Evolutionary conservation across 306 rosid species (phyloP).

Genomic region (Oxytropis ochrocephala): DNA sequence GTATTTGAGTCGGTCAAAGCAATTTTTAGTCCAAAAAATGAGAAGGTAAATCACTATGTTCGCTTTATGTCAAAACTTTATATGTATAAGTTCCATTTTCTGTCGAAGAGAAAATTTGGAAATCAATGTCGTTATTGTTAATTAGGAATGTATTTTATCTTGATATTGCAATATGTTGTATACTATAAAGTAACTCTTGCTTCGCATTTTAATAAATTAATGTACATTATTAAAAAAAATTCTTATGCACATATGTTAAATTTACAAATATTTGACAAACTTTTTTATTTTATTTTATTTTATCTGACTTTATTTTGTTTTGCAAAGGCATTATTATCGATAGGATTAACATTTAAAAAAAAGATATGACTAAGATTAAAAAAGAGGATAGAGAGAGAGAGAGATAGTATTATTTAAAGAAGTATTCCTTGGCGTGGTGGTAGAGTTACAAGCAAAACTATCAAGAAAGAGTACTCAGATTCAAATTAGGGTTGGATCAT

Average conservation of each 20-base stretch:
- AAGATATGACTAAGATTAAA: background rate
- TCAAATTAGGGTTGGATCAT: background rate
- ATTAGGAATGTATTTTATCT: conserved; percentile 14
- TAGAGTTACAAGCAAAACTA: background rate
- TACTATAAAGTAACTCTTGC: background rate
- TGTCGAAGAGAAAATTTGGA: conserved; percentile 25
- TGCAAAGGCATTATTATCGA: background rate
- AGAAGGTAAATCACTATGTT: conserved; percentile 64
- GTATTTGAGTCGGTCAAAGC: conserved; percentile 80
- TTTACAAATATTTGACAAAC: background rate
- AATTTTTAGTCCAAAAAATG: conserved; percentile 63
- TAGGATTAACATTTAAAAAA: background rate
- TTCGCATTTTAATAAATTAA: background rate
- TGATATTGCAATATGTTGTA: conserved; percentile 22
- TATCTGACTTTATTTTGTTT: background rate
- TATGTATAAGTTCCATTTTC: conserved; percentile 32
- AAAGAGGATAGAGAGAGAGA: background rate
- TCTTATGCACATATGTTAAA: background rate
- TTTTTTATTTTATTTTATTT: background rate
- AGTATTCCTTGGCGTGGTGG: background rate
- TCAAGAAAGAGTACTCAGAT: background rate
- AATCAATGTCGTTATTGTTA: conserved; percentile 10
- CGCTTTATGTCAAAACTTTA: conserved; percentile 33
- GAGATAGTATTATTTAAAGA: background rate
- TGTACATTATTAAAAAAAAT: background rate